Evolutionary conservation across 1,284 basidiomycete genomes (phyloP).

Genomic region (Phaffia rhodozyma): DNA sequence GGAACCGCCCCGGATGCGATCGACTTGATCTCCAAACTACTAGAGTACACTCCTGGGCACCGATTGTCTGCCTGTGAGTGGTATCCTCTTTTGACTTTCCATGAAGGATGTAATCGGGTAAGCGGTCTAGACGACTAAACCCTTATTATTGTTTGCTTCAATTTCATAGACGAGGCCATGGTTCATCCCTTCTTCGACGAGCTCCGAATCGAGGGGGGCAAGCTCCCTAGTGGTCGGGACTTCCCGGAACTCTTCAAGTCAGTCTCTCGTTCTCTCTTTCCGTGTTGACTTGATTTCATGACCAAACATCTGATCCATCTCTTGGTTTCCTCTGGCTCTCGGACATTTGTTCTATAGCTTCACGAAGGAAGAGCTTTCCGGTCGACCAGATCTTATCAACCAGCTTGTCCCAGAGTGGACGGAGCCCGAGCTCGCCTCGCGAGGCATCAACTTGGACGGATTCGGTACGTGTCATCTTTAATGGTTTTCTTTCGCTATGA

Average conservation of each 20-base stretch:
- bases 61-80: constrained; percentile 49
- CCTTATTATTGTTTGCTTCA: background rate
- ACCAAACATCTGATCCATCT: background rate
- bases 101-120: background rate
- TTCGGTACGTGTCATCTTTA: constrained; percentile 40
- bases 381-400: constrained; percentile 85
- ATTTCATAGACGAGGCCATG: constrained; percentile 72
- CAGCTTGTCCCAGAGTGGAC: constrained; percentile 81
- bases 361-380: constrained; percentile 62
- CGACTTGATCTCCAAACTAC: constrained; percentile 81
- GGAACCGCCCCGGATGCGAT: constrained; percentile 77
- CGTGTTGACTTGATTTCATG: background rate
- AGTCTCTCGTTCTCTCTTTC: constrained; percentile 30
- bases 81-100: too few species aligned
- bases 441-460: constrained; percentile 75
- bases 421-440: constrained; percentile 73
- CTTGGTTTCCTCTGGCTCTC: background rate
- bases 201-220: constrained; percentile 71
- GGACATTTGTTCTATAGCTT: constrained; percentile 2
- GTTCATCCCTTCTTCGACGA: constrained; percentile 97
- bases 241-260: constrained; percentile 90
- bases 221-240: constrained; percentile 93
- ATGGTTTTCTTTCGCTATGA: background rate
- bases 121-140: background rate
- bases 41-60: constrained; percentile 93